phyloP scores from a whole-genome alignment of 83 land plant genomes.

The Thuja plicata region DNA sequence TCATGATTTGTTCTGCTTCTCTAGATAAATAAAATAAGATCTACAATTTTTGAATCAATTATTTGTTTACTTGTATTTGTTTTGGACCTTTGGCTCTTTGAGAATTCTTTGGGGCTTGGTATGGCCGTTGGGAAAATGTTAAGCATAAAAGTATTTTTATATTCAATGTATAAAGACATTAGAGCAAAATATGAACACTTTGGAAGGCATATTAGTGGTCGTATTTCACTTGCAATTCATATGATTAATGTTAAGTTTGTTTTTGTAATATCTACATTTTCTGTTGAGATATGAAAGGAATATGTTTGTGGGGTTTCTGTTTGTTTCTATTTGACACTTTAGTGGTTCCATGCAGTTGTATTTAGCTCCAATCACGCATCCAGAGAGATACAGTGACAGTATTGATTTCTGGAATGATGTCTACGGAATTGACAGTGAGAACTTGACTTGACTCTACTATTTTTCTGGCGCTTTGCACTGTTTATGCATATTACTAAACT shows the following conservation, averaged over 20 bases:
- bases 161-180: not conserved
- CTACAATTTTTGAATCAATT: not conserved
- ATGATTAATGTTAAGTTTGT: not conserved
- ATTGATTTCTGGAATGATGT: conserved; percentile 94
- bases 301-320: not conserved
- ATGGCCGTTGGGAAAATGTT: not conserved
- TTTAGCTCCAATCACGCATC: conserved; percentile 89
- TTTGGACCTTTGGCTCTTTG: not conserved
- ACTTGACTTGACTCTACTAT: not conserved
- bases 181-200: not conserved
- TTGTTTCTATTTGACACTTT: not conserved
- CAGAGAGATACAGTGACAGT: conserved; percentile 84
- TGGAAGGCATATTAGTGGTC: not conserved
- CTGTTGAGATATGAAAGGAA: not conserved
- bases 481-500: not conserved
- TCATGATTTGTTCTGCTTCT: not conserved
- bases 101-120: not conserved
- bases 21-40: not conserved
- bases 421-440: conserved; percentile 95
- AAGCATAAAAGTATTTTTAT: not conserved
- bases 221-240: not conserved
- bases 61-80: not conserved
- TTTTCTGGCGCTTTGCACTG: not conserved
- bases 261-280: not conserved
- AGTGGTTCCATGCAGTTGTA: conserved; percentile 60